phyloP scores from a whole-genome alignment of 768 basidiomycete genomes.

The Vishniacozyma victoriae region DNA sequence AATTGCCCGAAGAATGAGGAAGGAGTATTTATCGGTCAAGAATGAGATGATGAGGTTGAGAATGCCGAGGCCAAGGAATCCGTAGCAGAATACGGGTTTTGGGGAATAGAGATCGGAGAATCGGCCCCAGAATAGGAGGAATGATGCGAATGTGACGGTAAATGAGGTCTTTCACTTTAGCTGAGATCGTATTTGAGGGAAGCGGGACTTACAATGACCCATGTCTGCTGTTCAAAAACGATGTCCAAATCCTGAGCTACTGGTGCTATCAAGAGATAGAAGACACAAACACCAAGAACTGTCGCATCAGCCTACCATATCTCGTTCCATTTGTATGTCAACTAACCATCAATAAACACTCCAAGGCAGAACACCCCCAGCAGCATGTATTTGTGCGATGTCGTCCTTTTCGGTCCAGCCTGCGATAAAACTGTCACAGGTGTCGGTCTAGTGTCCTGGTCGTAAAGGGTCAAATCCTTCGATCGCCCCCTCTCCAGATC shows the following conservation, averaged over 20 bases:
- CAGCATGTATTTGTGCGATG: not conserved
- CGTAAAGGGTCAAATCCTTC: not conserved
- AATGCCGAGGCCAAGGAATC: slow-evolving; percentile 25
- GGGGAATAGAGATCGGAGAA: slow-evolving; percentile 33
- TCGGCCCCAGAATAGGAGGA: slow-evolving; percentile 32
- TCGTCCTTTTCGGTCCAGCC: too few species aligned
- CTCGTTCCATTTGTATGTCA: not conserved
- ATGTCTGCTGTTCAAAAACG: slow-evolving; percentile 11
- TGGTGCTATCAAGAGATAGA: not conserved
- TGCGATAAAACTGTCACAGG: too few species aligned
- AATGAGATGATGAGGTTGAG: slow-evolving; percentile 17
- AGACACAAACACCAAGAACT: not conserved
- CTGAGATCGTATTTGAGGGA: not conserved
- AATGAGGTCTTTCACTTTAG: slow-evolving; percentile 18
- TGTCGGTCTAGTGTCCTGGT: too few species aligned
- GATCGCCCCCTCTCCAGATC: too few species aligned
- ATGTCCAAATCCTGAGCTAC: slow-evolving; percentile 3
- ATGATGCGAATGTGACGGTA: slow-evolving; percentile 26
- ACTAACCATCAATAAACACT: not conserved
- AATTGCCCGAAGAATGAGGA: slow-evolving; percentile 31
- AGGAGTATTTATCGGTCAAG: slow-evolving; percentile 20
- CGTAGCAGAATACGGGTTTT: slow-evolving; percentile 17
- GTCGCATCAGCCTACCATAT: not conserved
- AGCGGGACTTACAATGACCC: slow-evolving; percentile 20
- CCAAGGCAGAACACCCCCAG: not conserved